Evolutionary conservation across 2,329 filamentous ascomycete genomes (phyloP).

Genomic region (Colletotrichum salicis): DNA sequence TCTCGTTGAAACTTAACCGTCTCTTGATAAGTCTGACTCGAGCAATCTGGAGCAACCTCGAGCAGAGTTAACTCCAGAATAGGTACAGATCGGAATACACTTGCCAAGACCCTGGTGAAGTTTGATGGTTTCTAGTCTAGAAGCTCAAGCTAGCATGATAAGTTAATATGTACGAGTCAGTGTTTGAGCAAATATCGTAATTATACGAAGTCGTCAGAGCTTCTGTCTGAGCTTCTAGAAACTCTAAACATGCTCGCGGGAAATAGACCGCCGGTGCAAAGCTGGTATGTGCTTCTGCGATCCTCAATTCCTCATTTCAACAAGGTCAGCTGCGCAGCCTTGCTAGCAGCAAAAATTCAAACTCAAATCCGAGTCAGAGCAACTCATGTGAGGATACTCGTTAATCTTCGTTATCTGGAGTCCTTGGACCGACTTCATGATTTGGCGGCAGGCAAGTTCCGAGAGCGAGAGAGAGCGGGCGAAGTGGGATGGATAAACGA

Average conservation of each 20-base stretch:
- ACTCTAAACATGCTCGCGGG: not conserved
- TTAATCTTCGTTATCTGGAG: not conserved
- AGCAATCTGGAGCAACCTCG: not conserved
- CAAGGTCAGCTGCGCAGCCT: not conserved
- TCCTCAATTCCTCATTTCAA: not conserved
- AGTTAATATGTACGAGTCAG: conserved; percentile 7
- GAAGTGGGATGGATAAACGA: not conserved
- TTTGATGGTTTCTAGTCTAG: not conserved
- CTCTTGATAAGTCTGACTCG: not conserved
- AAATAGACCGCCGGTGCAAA: not conserved
- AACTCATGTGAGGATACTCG: not conserved
- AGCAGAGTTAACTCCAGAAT: not conserved
- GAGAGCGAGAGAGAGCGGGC: not conserved
- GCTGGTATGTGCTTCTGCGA: not conserved
- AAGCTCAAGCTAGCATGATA: not conserved
- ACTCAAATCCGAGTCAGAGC: not conserved
- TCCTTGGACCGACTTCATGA: no score
- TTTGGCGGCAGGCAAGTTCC: not conserved
- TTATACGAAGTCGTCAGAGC: not conserved
- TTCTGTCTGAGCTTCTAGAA: not conserved
- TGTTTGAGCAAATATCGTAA: not conserved
- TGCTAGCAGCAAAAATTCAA: not conserved
- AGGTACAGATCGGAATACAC: not conserved
- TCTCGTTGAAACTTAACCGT: not conserved
- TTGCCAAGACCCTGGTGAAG: not conserved